Evolutionary conservation across 2,329 filamentous ascomycete species (phyloP).

Genomic region (Microascus cirrosus): DNA sequence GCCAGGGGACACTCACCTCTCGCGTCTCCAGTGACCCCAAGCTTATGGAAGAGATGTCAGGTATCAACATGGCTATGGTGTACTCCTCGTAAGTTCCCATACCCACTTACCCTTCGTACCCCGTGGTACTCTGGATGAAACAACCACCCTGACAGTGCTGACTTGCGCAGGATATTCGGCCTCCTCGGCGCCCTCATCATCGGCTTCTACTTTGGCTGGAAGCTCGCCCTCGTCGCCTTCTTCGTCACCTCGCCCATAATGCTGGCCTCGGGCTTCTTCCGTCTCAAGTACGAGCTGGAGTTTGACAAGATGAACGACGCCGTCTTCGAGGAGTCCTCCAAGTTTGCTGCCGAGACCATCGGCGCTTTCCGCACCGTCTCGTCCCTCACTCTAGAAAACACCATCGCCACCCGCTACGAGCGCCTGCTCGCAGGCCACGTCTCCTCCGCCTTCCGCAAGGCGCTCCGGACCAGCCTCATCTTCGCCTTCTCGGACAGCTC

Average conservation of each 20-base stretch:
- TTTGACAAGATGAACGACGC: slow-evolving; percentile 58
- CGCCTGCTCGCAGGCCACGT: slow-evolving; percentile 48
- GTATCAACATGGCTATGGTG: slow-evolving; percentile 51
- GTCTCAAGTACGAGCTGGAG: slow-evolving; percentile 47
- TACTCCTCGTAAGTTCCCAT: slow-evolving; percentile 13
- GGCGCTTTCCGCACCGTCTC: slow-evolving; percentile 63
- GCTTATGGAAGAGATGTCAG: slow-evolving; percentile 51
- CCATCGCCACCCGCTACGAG: slow-evolving; percentile 51
- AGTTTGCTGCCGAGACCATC: slow-evolving; percentile 65
- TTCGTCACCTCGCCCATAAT: slow-evolving; percentile 47
- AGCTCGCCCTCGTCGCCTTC: slow-evolving; percentile 56
- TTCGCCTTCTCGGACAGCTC: slow-evolving; percentile 62
- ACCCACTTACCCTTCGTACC: background rate
- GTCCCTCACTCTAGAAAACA: slow-evolving; percentile 57
- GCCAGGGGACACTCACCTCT: slow-evolving; percentile 48
- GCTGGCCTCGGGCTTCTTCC: slow-evolving; percentile 34
- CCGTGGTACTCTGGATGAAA: background rate
- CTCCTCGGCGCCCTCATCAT: slow-evolving; percentile 55
- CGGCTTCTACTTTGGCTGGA: slow-evolving; percentile 66
- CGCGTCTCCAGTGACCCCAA: slow-evolving; percentile 44
- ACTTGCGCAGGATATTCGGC: slow-evolving; percentile 47
- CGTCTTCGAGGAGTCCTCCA: slow-evolving; percentile 60
- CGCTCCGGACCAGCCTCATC: slow-evolving; percentile 49
- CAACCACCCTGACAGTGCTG: background rate
- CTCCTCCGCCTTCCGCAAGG: slow-evolving; percentile 44